Percentiles rank a stretch among this genome's conserved stretches.
These are phyloP conservation scores for Oryza coarctata DNA, from an alignment of 176 grass and related monocot genomes.

Conservation along the genomic window DNA sequence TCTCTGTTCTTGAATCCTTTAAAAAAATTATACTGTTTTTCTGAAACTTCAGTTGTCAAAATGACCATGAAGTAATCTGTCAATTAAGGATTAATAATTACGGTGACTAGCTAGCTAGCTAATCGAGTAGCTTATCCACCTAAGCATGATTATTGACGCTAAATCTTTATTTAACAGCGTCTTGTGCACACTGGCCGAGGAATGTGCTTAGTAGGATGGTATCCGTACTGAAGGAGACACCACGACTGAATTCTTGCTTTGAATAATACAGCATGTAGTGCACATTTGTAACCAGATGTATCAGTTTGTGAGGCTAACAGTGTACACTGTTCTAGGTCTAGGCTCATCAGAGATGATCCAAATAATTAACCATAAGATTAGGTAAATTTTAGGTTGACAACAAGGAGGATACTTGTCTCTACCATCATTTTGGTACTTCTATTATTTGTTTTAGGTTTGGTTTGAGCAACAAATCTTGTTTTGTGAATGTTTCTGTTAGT, in stretches of 20 bases:
- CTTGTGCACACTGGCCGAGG: not conserved
- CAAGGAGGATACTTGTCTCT: not conserved
- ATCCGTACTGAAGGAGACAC: not conserved
- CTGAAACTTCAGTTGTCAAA: not conserved
- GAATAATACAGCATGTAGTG: not conserved
- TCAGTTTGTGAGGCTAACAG: not conserved
- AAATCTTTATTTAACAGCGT: not conserved
- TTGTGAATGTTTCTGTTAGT: not conserved
- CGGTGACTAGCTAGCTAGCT: not conserved
- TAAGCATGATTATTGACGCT: not conserved
- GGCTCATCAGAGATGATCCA: not conserved
- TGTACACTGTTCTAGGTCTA: not conserved
- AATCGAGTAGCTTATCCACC: not conserved
- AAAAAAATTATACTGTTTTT: not conserved
- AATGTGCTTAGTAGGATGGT: not conserved
- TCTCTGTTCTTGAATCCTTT: not conserved
- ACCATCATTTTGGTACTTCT: not conserved
- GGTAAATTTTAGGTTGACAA: not conserved
- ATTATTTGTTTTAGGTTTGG: not conserved
- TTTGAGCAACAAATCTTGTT: not conserved
- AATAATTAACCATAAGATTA: constrained; percentile 10
- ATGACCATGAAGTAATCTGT: not conserved
- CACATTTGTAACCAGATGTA: not conserved
- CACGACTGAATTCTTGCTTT: not conserved
- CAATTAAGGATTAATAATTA: not conserved